Evolutionary conservation across 345 rosid species (phyloP).

Genomic region (Durio zibethinus): DNA sequence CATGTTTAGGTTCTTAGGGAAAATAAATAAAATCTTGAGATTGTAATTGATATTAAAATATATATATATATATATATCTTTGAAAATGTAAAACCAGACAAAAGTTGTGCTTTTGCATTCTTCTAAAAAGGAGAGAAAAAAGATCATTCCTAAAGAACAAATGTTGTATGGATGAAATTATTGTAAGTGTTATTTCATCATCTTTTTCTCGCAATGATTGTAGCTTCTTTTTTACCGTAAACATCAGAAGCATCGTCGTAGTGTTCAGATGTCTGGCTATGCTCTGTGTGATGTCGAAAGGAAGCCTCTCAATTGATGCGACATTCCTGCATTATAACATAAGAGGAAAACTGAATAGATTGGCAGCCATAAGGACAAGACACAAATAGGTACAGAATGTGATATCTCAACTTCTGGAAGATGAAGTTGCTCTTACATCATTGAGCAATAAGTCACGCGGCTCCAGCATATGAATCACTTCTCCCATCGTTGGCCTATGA

Average conservation of each 20-base stretch:
- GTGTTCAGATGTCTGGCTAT: not conserved
- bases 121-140: not conserved
- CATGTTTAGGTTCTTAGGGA: no score
- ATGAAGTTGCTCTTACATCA: conserved; percentile 36
- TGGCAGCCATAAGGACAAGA: not conserved
- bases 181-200: not conserved
- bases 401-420: conserved; percentile 9
- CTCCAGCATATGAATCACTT: conserved; percentile 72
- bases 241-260: not conserved
- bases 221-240: not conserved
- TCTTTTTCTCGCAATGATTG: not conserved
- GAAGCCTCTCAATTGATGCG: not conserved
- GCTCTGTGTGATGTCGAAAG: not conserved
- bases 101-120: not conserved
- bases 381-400: not conserved
- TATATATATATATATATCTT: no score
- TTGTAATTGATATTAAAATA: not conserved
- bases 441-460: conserved; percentile 55
- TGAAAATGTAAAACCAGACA: not conserved
- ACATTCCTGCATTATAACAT: not conserved
- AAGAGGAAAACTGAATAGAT: not conserved
- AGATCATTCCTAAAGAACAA: not conserved
- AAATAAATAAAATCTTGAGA: not conserved
- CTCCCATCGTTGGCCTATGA: conserved; percentile 71
- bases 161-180: not conserved